phyloP scores from a whole-genome alignment of 2,329 filamentous ascomycete species.

The Microsporum ferrugineum region DNA sequence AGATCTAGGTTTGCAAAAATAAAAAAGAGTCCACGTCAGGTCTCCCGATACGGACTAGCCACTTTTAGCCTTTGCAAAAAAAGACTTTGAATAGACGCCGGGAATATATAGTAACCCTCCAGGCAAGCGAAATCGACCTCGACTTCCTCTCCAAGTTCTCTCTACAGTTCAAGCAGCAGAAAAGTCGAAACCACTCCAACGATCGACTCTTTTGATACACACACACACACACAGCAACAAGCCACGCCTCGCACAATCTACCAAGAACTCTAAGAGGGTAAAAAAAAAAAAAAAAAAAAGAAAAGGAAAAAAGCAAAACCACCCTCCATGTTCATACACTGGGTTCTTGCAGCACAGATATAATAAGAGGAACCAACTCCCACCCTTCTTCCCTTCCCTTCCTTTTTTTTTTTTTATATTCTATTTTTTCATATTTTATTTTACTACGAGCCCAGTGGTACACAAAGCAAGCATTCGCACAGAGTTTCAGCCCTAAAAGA shows the following conservation, averaged over 20 bases:
- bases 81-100: not conserved
- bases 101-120: not conserved
- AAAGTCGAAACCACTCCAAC: too few species aligned
- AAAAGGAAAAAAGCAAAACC: not conserved
- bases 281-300: not conserved
- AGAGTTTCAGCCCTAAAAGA: not conserved
- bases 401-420: not conserved
- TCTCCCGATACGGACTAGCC: not conserved
- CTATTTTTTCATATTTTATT: not conserved
- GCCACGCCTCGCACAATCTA: not conserved
- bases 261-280: not conserved
- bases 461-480: not conserved
- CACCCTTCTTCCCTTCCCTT: not conserved
- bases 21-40: not conserved
- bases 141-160: not conserved
- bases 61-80: not conserved
- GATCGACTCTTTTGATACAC: too few species aligned
- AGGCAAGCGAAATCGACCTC: not conserved
- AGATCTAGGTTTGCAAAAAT: not conserved
- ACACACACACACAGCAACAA: not conserved
- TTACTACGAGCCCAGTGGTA: not conserved
- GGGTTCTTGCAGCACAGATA: not conserved
- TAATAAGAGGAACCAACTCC: not conserved
- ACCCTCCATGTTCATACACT: not conserved
- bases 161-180: not conserved